Base-by-base conservation (phyloP, 2,329 filamentous ascomycete species). In the Aspergillus tanneri region DNA sequence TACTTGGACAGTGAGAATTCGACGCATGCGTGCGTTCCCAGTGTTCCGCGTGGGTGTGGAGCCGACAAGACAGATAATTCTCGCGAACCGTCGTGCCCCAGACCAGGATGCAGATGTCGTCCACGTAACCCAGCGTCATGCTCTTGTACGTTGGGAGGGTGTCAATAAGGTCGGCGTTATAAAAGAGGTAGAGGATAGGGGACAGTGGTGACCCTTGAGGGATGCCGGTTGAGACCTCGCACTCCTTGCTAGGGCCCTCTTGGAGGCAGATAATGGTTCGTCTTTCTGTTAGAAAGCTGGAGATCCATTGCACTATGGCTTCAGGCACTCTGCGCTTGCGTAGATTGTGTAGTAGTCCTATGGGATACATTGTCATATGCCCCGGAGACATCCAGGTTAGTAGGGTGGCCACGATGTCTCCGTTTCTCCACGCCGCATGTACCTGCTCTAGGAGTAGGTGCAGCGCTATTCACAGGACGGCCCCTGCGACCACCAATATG, bases 171-270 rank as follows among this genome's bases (percentile, higher is more conserved):
- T 62, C 56, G 2, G 55, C 49, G 22, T 61, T 64, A 32, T 61
- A 65, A 53, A 64, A 58, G 1, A 64, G 44, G 30, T 58, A 63
- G 12, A 64, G 57, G 14, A 63, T 62, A 23, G 48, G 58, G 2
- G 54, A 64, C 10, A 64, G 40, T 1, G 46, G 54, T 2, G 56
- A 53, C 2, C 52, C 38, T 9, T 52, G 49, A 2, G 34, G 47
- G 9, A 49, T 49, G 2, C 35, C 41, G 0, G 41, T 49, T 24
- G 25, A 3, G 7, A 43, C 22, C n/a, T 4, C 14, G 5, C 7
- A 14, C 19, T 25, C 14, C 5, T 24, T 16, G 8, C 10, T 34
- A 9, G 34, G 8, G 2, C 27, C 19, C 11, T 45, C 46, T 16
- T 24, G 41, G 4, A 49, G 32, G 14, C 32, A 12, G 3, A 49